These are phyloP conservation scores for Emmonsia crescens DNA, from an alignment of 2,329 filamentous ascomycete genomes.

Conservation along the genomic window DNA sequence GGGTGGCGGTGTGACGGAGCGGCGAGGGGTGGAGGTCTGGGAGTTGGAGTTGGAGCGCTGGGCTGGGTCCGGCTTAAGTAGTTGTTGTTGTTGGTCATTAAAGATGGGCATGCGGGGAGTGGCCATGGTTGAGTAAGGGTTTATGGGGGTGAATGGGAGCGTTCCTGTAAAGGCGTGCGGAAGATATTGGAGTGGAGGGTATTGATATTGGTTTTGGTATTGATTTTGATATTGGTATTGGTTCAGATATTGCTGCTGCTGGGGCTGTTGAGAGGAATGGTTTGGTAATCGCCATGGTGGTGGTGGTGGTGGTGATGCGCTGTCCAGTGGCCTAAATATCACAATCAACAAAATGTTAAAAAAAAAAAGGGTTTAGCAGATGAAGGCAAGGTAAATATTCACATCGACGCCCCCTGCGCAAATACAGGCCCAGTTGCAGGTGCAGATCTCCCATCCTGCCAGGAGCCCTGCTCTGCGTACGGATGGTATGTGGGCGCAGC, in stretches of 20 bases:
- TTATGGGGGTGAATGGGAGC: conserved; percentile 3
- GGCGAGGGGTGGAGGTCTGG: not conserved
- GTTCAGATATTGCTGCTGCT: not conserved
- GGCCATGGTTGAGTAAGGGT: not conserved
- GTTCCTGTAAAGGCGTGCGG: not conserved
- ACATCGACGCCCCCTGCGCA: not conserved
- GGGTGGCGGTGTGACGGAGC: conserved; percentile 20
- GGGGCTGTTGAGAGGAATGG: not conserved
- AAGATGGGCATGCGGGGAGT: not conserved
- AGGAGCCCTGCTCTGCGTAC: not conserved
- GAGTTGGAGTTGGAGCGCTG: not conserved
- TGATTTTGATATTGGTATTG: not conserved
- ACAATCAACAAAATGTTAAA: not conserved
- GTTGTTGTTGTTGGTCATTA: not conserved
- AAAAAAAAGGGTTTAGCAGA: not conserved
- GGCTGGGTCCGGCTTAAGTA: no score
- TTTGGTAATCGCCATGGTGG: not conserved
- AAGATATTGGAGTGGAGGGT: not conserved
- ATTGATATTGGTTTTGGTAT: not conserved
- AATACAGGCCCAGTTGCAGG: not conserved
- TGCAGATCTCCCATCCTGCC: not conserved
- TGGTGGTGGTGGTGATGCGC: not conserved
- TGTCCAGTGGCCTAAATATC: not conserved
- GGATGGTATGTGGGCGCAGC: not conserved
- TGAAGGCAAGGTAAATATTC: not conserved